These are phyloP conservation scores for Bertia moriformis DNA, from an alignment of 2,329 filamentous ascomycete genomes.

Conservation along the genomic window DNA sequence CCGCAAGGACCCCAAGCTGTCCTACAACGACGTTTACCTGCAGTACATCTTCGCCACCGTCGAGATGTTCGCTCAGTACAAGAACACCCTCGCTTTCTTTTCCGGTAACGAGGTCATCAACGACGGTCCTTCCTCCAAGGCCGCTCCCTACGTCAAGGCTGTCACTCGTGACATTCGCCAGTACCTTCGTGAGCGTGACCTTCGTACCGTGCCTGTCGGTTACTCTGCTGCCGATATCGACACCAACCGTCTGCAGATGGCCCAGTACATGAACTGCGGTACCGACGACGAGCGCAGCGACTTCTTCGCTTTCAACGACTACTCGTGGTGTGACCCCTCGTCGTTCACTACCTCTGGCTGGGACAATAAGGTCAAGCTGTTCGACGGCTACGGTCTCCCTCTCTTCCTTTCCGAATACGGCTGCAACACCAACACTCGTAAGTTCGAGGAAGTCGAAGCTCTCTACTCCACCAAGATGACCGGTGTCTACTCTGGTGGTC, in stretches of 20 bases:
- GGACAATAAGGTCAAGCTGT: constrained; percentile 78
- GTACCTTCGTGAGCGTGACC: constrained; percentile 46
- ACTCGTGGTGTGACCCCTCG: constrained; percentile 68
- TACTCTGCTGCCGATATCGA: constrained; percentile 66
- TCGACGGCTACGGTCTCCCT: constrained; percentile 71
- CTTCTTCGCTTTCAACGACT: constrained; percentile 83
- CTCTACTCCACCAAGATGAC: constrained; percentile 79
- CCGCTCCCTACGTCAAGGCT: constrained; percentile 65
- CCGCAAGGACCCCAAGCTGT: constrained; percentile 54
- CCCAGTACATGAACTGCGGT: constrained; percentile 87
- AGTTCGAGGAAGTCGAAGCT: constrained; percentile 65
- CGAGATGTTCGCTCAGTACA: constrained; percentile 67
- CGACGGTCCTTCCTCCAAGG: constrained; percentile 44
- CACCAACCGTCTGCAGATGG: constrained; percentile 73
- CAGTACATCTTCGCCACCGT: constrained; percentile 77
- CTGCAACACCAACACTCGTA: constrained; percentile 67
- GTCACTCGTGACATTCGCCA: constrained; percentile 64
- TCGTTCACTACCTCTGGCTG: constrained; percentile 61
- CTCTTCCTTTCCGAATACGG: constrained; percentile 94
- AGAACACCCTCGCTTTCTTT: constrained; percentile 79
- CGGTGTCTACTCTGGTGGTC: constrained; percentile 78
- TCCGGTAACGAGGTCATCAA: constrained; percentile 73
- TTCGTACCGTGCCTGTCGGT: constrained; percentile 58
- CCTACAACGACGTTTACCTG: constrained; percentile 79
- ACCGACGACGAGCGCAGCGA: constrained; percentile 70